Evolutionary conservation across 345 rosid genomes (phyloP), one percentile per base, ranked within the genome.

Genomic region (Odontarrhena argentea): DNA sequence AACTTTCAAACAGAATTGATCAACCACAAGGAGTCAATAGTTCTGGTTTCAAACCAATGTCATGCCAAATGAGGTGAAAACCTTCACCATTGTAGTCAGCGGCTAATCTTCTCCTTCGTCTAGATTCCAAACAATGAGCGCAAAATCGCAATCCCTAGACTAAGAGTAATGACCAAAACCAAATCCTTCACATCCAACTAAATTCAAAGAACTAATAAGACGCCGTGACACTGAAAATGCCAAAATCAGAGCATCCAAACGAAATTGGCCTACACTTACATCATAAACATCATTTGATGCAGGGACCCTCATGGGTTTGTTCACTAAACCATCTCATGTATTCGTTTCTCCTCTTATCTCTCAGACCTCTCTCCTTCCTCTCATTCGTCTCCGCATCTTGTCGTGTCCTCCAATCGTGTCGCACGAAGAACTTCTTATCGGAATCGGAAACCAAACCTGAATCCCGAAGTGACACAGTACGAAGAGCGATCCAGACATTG

Each of bases 21-120:
- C 83, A 59, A 83, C 96, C 93, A 87, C 80, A 89, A 92, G 24
- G 83, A 44, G 76, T 90, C 87, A 60, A 97, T 94, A 1, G 87
- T 18, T 18, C 22, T 18, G 22, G 22, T 18, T 18, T 18, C 22
- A 18, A 18, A 18, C 97, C 32, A 87, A 37, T 52, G 96, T 50
- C 96, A 90, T 85, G 7, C 74, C 96, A 51, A 89, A 83, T 76
- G 75, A 87, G 1, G 96, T 73, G 28, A 76, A 75, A 18, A 86
- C 77, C 73, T 71, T 18, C 22, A 18, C 22, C 22, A 18, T 18
- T 18, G 22, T 18, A 18, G 22, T 18, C 22, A 18, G 22, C 22
- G 22, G 22, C 22, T 18, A 18, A 18, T 18, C 22, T 18, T 18
- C 22, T 18, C 22, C 22, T 18, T 18, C 22, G 22, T 18, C 22